phyloP scores from a whole-genome alignment of 2,329 filamentous ascomycete species.

The Aspergillus sp. region DNA sequence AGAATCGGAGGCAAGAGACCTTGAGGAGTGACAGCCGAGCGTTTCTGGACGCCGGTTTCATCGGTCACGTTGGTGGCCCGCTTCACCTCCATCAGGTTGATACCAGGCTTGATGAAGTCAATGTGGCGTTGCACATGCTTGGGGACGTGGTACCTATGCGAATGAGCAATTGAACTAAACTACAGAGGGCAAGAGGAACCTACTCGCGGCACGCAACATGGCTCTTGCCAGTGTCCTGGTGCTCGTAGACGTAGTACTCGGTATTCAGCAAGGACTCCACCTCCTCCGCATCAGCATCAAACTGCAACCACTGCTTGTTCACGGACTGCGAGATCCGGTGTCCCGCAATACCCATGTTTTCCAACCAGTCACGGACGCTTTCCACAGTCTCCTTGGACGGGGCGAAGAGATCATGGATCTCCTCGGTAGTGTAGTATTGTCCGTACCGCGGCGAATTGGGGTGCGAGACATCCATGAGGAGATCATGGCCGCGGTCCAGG shows the following conservation, averaged over 20 bases:
- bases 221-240: conserved; percentile 24
- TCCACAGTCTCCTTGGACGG: conserved; percentile 41
- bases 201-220: conserved; percentile 34
- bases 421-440: conserved; percentile 36
- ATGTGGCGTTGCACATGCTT: conserved; percentile 42
- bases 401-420: conserved; percentile 40
- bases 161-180: neutral
- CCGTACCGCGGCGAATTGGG: conserved; percentile 38
- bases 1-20: conserved; percentile 19
- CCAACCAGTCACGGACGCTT: conserved; percentile 50
- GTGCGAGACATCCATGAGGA: conserved; percentile 41
- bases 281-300: conserved; percentile 50
- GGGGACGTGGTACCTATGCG: conserved; percentile 43
- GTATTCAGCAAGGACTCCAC: conserved; percentile 49
- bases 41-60: neutral
- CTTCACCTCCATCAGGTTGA: conserved; percentile 23
- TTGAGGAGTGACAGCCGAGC: conserved; percentile 18
- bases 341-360: conserved; percentile 44
- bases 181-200: conserved; percentile 12
- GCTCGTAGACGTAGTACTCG: conserved; percentile 47
- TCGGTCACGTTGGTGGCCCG: conserved; percentile 14
- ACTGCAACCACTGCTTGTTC: conserved; percentile 49
- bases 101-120: conserved; percentile 50
- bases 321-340: conserved; percentile 45
- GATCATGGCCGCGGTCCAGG: conserved; percentile 38